phyloP scores from a whole-genome alignment of 768 basidiomycete species.

The Russula compacta region DNA sequence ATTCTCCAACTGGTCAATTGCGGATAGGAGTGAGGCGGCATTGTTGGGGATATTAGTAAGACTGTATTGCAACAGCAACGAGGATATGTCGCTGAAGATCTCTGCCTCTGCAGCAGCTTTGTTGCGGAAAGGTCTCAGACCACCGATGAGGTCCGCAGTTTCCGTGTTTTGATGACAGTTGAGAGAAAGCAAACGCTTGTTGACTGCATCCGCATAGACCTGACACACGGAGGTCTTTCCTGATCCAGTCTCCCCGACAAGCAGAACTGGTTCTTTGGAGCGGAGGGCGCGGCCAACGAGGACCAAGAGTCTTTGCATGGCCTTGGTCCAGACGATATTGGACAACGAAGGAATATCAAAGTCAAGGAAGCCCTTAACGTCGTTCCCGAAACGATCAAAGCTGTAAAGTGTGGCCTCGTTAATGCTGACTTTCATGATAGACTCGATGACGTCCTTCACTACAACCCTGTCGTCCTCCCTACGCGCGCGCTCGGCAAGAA shows the following conservation, averaged over 20 bases:
- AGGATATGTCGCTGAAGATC: slow-evolving; percentile 34
- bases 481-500: slow-evolving; percentile 85
- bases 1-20: slow-evolving; percentile 22
- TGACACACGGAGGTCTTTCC: slow-evolving; percentile 98
- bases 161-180: slow-evolving; percentile 99
- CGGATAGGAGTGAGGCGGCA: slow-evolving; percentile 22
- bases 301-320: slow-evolving; percentile 85
- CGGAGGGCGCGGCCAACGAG: slow-evolving; percentile 77
- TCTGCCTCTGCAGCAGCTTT: slow-evolving; percentile 47
- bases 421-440: slow-evolving; percentile 78
- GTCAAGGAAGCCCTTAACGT: slow-evolving; percentile 43
- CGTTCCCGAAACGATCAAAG: slow-evolving; percentile 34
- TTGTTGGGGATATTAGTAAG: slow-evolving; percentile 25
- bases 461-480: slow-evolving; percentile 75
- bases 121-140: slow-evolving; percentile 81
- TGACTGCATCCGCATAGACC: slow-evolving; percentile 61
- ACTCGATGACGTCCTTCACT: slow-evolving; percentile 90
- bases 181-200: slow-evolving; percentile 56
- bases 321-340: slow-evolving; percentile 81
- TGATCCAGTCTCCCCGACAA: slow-evolving; percentile 95
- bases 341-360: slow-evolving; percentile 40
- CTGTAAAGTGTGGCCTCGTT: slow-evolving; percentile 65
- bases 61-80: slow-evolving; percentile 36
- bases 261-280: slow-evolving; percentile 87
- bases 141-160: slow-evolving; percentile 93